Evolutionary conservation across 306 rosid species (phyloP), one percentile per base, ranked within the genome.

Genomic region (Astragalus glycyphyllos): DNA sequence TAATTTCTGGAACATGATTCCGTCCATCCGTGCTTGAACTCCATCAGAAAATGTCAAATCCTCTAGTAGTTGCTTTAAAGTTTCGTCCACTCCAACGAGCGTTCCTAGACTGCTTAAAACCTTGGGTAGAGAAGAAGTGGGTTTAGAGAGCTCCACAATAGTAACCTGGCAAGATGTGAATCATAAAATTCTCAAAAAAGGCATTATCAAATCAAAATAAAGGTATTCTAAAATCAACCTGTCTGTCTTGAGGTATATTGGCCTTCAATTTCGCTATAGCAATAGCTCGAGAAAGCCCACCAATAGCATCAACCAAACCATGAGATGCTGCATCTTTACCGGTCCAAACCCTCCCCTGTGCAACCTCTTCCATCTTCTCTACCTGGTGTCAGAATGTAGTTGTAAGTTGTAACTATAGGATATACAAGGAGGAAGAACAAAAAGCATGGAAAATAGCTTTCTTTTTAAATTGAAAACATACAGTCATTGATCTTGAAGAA

Each of bases 271-370:
- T 94, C 44, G 98, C 98, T 69, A 94, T 87, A 54, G 98, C 94
- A 46, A 94, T 78, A 58, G 98, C 98, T 37, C 92, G 87, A 59
- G 97, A 90, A 72, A 90, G 79, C 13, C 98, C 98, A 51, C 98
- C 97, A 23, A 90, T 77, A 11, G 98, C 98, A 79, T 94, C 98
- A 13, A 94, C 86, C 71, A 94, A 83, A 71, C 98, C 97, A 29
- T 35, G 82, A 4, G 89, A 87, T 50, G 82, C 94, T 47, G 98
- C 97, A 26, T 90, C 97, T 50, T 84, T 84, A 64, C 97, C 96
- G 0, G 95, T 79, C 98, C 98, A 90, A 68, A 94, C 90, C 78
- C 98, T 87, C 59, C 98, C 98, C 69, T 90, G 97, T 44, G 98
- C 98, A 73, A 94, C 86, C 82, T 85, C 90, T 76, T 94, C 97